phyloP scores from a whole-genome alignment of 2,329 filamentous ascomycete genomes.

The Aureobasidium lini region DNA sequence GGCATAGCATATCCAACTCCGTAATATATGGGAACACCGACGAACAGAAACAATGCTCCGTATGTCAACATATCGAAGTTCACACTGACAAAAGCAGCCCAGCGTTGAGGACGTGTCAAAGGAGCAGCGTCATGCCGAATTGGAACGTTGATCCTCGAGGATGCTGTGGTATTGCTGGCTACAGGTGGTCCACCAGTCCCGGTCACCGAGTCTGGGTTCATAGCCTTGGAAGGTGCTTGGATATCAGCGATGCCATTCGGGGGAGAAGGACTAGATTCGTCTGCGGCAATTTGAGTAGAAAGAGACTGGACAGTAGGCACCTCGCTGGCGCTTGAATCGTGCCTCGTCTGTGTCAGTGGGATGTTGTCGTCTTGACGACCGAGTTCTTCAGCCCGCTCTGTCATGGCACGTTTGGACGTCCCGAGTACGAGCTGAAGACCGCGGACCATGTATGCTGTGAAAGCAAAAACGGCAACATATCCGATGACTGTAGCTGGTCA shows the following conservation, averaged over 20 bases:
- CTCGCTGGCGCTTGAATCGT: constrained; percentile 10
- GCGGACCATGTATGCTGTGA: constrained; percentile 49
- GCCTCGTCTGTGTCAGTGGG: constrained; percentile 32
- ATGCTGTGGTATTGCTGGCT: neutral
- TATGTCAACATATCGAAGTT: constrained; percentile 45
- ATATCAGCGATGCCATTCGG: constrained; percentile 10
- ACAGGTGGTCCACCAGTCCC: constrained; percentile 22
- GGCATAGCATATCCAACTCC: constrained; percentile 44
- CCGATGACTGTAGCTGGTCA: constrained; percentile 40
- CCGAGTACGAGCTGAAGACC: constrained; percentile 46
- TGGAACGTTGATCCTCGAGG: constrained; percentile 14
- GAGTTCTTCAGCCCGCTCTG: constrained; percentile 47
- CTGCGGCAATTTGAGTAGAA: neutral
- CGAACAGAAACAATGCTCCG: constrained; percentile 38
- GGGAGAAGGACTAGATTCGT: neutral
- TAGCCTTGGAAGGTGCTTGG: constrained; percentile 18
- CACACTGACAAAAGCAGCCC: constrained; percentile 41
- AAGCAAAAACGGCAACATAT: constrained; percentile 45
- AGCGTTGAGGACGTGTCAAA: constrained; percentile 41
- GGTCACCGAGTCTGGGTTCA: constrained; percentile 20
- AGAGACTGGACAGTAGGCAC: neutral
- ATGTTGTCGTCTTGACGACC: constrained; percentile 41
- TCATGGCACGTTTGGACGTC: constrained; percentile 45
- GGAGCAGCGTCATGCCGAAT: constrained; percentile 37
- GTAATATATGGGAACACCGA: constrained; percentile 51